Evolutionary conservation across 2,329 filamentous ascomycete genomes (phyloP).

Genomic region (Pestalotiopsis sp.): DNA sequence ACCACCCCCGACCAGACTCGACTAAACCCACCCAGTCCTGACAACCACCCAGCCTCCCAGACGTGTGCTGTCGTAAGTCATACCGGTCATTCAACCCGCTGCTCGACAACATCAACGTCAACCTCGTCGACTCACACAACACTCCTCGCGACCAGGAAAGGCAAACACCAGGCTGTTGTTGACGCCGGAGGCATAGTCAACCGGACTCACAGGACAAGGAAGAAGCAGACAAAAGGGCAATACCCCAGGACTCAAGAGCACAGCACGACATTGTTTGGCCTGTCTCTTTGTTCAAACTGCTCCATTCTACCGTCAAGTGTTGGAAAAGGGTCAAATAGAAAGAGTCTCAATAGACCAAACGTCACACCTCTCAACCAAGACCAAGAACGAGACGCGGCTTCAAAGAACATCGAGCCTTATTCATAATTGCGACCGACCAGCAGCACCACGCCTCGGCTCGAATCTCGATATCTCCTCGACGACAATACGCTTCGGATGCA

Average conservation of each 20-base stretch:
- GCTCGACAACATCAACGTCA: neutral
- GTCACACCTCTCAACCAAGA: constrained; percentile 2
- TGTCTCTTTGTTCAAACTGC: neutral
- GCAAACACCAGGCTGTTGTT: neutral
- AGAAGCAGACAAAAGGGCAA: neutral
- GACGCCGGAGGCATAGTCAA: neutral
- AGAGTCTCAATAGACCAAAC: constrained; percentile 7
- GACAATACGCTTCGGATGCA: constrained; percentile 1
- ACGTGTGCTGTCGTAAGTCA: neutral
- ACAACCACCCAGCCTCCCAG: neutral
- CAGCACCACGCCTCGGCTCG: neutral
- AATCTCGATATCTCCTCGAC: neutral
- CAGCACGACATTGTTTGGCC: neutral
- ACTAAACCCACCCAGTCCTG: neutral
- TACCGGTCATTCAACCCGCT: neutral
- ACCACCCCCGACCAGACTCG: neutral
- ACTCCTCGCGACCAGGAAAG: neutral
- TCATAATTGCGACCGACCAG: neutral
- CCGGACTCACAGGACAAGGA: neutral
- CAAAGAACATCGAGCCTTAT: constrained; percentile 4
- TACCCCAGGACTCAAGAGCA: neutral
- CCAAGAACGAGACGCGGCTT: neutral
- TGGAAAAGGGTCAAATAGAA: constrained; percentile 4
- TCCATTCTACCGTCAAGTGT: neutral
- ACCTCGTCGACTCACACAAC: neutral